Evolutionary conservation across 1,284 basidiomycete genomes (phyloP).

Genomic region (Pterulicium gracile): DNA sequence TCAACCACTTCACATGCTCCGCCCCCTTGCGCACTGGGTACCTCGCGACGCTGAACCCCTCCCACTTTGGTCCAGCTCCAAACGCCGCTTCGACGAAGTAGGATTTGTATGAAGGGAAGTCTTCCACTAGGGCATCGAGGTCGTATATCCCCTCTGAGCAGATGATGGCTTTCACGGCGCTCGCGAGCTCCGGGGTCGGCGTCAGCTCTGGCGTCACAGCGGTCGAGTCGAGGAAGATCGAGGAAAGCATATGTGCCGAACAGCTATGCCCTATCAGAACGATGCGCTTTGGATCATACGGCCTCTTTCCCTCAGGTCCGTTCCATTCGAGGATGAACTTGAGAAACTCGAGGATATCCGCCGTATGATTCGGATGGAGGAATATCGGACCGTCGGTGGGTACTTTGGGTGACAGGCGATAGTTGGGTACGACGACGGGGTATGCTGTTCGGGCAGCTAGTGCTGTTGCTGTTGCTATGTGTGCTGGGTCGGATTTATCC

Average conservation of each 20-base stretch:
- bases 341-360: conserved; percentile 53
- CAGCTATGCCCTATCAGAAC: conserved; percentile 71
- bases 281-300: conserved; percentile 31
- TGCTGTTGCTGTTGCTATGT: conserved; percentile 38
- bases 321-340: conserved; percentile 37
- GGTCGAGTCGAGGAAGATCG: conserved; percentile 51
- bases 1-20: conserved; percentile 42
- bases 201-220: conserved; percentile 25
- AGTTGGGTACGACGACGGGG: conserved; percentile 64
- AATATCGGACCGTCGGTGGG: conserved; percentile 28
- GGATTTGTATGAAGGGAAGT: conserved; percentile 50
- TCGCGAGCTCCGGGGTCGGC: conserved; percentile 36
- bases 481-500: conserved; percentile 58
- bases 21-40: conserved; percentile 22
- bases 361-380: conserved; percentile 59
- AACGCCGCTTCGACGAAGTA: conserved; percentile 63
- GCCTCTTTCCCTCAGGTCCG: conserved; percentile 17
- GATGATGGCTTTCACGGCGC: conserved; percentile 40
- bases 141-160: conserved; percentile 71
- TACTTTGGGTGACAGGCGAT: conserved; percentile 46
- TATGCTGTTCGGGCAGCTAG: conserved; percentile 37
- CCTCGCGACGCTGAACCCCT: conserved; percentile 32
- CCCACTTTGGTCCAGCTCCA: conserved; percentile 36
- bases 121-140: conserved; percentile 45
- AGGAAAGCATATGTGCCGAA: conserved; percentile 67